Percentiles rank a stretch among this genome's conserved stretches.
Evolutionary conservation across 208 protist genomes (phyloP).

Genomic region (Leishmania turanica): DNA sequence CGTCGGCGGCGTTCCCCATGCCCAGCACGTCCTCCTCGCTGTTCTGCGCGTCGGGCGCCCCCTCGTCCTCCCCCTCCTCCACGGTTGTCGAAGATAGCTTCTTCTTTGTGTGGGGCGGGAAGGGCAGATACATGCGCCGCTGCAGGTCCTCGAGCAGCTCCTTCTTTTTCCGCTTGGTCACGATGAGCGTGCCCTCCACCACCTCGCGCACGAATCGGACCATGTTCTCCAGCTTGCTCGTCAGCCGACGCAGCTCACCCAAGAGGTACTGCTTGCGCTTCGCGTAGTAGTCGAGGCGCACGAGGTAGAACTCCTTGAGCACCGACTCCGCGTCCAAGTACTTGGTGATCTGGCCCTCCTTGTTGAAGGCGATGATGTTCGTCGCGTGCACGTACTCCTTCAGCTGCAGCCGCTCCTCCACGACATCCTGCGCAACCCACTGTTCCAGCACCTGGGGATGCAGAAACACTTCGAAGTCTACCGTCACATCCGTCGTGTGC

Average conservation of each 20-base stretch:
- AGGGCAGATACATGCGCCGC: constrained; percentile 87
- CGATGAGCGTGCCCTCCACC: constrained; percentile 92
- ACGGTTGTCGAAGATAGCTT: constrained; percentile 84
- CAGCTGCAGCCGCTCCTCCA: constrained; percentile 95
- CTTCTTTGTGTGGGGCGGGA: constrained; percentile 83
- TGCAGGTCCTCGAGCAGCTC: constrained; percentile 95
- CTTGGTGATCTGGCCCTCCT: constrained; percentile 94
- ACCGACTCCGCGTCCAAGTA: constrained; percentile 95
- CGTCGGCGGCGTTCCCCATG: constrained; percentile 9
- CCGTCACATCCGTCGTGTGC: constrained; percentile 97
- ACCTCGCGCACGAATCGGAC: constrained; percentile 98
- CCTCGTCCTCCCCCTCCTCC: constrained; percentile 23
- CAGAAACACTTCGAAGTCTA: constrained; percentile 94
- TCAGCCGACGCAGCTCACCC: constrained; percentile 78
- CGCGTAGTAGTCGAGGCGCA: constrained; percentile 97
- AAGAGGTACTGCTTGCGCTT: constrained; percentile 96
- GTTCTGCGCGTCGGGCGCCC: neutral
- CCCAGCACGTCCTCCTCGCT: constrained; percentile 39
- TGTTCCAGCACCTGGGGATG: constrained; percentile 88
- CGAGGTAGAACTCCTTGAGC: constrained; percentile 96
- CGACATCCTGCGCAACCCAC: constrained; percentile 70
- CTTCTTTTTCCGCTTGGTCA: constrained; percentile 92
- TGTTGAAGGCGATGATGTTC: constrained; percentile 99
- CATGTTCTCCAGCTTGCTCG: constrained; percentile 97
- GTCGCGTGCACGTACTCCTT: constrained; percentile 85